Percentiles rank a stretch among this genome's conserved stretches.
phyloP scores from a whole-genome alignment of 2,329 filamentous ascomycete species.

The Beauveria rudraprayagi region DNA sequence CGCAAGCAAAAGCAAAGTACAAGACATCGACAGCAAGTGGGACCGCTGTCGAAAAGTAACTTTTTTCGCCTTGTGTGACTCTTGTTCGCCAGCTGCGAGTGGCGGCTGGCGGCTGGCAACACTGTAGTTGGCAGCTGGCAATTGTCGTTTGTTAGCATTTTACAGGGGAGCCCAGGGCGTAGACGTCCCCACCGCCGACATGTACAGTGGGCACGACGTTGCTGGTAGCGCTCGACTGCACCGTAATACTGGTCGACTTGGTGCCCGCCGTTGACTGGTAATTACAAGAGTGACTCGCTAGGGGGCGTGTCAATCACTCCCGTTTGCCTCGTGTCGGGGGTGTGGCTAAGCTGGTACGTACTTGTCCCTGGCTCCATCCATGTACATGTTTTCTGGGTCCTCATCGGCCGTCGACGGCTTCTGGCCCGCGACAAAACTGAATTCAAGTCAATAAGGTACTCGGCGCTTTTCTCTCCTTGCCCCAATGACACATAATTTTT shows the following conservation, averaged over 20 bases:
- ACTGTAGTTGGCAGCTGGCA: neutral
- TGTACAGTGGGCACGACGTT: neutral
- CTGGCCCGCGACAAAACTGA: slow-evolving; percentile 4
- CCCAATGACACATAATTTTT: neutral
- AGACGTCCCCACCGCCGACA: slow-evolving; percentile 1
- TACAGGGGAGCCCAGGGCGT: neutral
- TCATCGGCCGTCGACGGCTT: slow-evolving; percentile 8
- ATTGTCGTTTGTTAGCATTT: neutral
- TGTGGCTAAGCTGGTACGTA: neutral
- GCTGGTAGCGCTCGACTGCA: too few species aligned
- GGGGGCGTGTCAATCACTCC: neutral
- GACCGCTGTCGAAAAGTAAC: neutral
- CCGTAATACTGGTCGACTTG: too few species aligned
- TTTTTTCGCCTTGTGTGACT: neutral
- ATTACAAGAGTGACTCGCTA: neutral
- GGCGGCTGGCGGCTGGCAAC: neutral
- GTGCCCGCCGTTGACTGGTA: neutral
- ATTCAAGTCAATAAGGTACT: neutral
- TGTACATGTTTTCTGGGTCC: slow-evolving; percentile 8
- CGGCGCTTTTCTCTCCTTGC: neutral
- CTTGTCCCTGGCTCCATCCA: neutral
- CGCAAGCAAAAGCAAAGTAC: too few species aligned
- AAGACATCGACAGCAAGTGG: neutral
- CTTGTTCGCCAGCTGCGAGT: neutral
- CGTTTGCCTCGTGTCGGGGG: neutral